Base-by-base conservation (phyloP, 352 stramenopile species). In the Phytophthora meadii region DNA sequence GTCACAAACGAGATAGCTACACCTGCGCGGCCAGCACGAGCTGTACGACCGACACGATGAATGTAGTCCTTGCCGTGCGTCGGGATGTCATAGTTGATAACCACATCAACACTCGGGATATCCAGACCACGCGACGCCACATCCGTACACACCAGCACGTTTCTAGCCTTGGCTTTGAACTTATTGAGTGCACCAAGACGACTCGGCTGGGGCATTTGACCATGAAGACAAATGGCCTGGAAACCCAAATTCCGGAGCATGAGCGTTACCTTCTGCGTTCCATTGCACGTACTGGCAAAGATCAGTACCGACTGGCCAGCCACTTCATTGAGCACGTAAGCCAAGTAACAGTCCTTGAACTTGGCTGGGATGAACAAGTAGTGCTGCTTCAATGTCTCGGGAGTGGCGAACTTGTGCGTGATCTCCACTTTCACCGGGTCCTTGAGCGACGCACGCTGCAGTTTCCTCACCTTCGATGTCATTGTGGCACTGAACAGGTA, bases 301-400 rank as follows among this genome's bases (percentile, higher is more conserved):
- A 99, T 98, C 30, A 99, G 87, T 54, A 98, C 97, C 4, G 86
- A 98, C 79, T 99, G 94, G 2, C 97, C 97, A 5, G 93, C 92
- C 69, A 99, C 93, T 76, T 99, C 97, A 76, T 99, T 99, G 10
- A 99, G 89, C 32, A 99, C 70, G 73, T 99, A 99, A 10, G 96
- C 95, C 41, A 99, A 83, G 76, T 99, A 99, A 72, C 92, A 98
- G 77, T 99, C 97, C 88, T 99, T 99, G 88, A 99, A 99, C 72
- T 99, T 99, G 40, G 97, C 97, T 14, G 98, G 97, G 51, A 99
- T 98, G 79, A 99, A 99, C 1, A 99, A 64, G 71, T 99, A 99
- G 81, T 98, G 93, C 81, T 99, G 98, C 62, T 98, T 87, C 11
- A 99, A 86, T 59, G 97, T 98, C 70, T 98, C 97, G 7, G 97